Conservation (phyloP, 2,329 filamentous ascomycete genomes). For the Chrysoporthe cubensis region DNA sequence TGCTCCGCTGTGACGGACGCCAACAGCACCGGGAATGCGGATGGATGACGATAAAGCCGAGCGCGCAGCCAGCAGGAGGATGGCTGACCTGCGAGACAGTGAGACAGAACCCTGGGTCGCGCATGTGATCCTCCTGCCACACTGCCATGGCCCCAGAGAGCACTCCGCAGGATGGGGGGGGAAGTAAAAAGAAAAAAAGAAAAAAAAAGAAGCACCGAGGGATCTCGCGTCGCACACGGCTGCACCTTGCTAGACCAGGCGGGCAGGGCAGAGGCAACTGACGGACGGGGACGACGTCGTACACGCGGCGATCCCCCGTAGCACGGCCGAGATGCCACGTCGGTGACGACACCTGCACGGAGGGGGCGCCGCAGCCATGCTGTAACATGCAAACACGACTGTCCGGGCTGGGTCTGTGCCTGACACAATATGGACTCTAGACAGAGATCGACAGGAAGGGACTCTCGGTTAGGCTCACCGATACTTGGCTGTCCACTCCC, state of each 20-base stretch:
- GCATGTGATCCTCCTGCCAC: background rate
- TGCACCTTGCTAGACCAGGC: no score
- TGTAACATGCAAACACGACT: no score
- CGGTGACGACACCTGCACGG: constrained; percentile 13
- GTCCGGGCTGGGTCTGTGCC: background rate
- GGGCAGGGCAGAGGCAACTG: background rate
- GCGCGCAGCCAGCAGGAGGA: background rate
- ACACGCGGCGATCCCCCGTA: background rate
- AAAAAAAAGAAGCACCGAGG: background rate
- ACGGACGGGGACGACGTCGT: no score
- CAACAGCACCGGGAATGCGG: background rate
- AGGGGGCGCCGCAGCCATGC: background rate
- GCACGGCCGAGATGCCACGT: background rate
- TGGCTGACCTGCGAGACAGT: background rate
- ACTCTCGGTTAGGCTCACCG: background rate
- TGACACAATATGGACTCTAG: background rate
- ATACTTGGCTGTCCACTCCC: background rate
- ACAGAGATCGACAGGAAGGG: background rate
- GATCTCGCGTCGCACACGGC: no score
- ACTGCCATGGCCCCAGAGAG: background rate
- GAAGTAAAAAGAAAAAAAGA: background rate
- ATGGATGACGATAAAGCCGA: background rate
- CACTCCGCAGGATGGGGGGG: no score
- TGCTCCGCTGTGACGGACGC: background rate
- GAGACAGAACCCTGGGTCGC: background rate